Base-by-base conservation (phyloP, 164 flowering plant species). In the Echeveria elegans region DNA sequence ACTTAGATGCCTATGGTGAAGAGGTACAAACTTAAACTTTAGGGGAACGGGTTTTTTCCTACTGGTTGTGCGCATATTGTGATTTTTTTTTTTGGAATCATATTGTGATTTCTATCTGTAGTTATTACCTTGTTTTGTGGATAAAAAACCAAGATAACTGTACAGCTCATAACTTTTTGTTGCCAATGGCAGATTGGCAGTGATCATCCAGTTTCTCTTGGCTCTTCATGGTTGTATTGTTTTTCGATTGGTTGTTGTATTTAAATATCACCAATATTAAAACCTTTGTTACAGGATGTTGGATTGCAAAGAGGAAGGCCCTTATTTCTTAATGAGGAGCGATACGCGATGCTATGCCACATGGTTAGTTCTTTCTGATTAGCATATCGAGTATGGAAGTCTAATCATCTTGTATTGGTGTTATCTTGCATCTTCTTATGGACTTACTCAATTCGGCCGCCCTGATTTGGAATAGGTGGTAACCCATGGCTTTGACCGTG, bases 1-100 rank as follows among this genome's bases (percentile, higher is more conserved):
- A 94, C 82, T 81, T 94, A 79, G 99, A 94, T 77, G 82, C 85
- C 38, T 91, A 78, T 80, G 99, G 99, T 47, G 99, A 94, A 85
- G 99, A 91, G 96, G 99, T 89, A 34, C 37, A 34, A 77, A 75
- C 24, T 68, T 16, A 10, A 34, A 28, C 65, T 37, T 29, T 9
- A 38, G 50, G 18, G 45, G 10, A 41, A 41, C 10, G 10, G 45
- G 15, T 41, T 41, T 14, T 41, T 41, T 41, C 14, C 37, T 34
- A 3, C 37, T 34, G 7, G 37, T 34, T 7, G 7, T 7, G 37
- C 7, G 5, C 37, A n/a, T n/a, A n/a, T n/a, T n/a, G n/a, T n/a
- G n/a, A n/a, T n/a, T n/a, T n/a, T n/a, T n/a, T n/a, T n/a, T n/a
- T n/a, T n/a, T n/a, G n/a, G n/a, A n/a, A n/a, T n/a, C n/a, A n/a